These are phyloP conservation scores for Penicillium malachiteum DNA, from an alignment of 495 filamentous ascomycete genomes.

Conservation along the genomic window DNA sequence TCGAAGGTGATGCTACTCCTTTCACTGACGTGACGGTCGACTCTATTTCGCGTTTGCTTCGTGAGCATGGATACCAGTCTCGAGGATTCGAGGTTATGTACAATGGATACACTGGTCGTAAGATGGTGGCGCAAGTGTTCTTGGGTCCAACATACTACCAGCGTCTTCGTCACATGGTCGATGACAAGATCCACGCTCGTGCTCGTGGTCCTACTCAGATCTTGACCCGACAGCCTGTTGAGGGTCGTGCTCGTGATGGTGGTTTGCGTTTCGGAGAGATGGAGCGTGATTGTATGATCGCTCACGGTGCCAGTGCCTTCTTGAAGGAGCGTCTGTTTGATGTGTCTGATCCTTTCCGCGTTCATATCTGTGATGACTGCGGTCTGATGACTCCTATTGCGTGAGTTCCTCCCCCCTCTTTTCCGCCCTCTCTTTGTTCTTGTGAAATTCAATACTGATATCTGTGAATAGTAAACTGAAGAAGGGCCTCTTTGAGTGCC, in stretches of 20 bases:
- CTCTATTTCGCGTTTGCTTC: slow-evolving; percentile 84
- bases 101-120: slow-evolving; percentile 93
- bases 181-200: slow-evolving; percentile 99
- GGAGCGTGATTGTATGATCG: slow-evolving; percentile 99
- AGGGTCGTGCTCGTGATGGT: slow-evolving; percentile 96
- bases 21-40: slow-evolving; percentile 98
- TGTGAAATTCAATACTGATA: slow-evolving; percentile 15
- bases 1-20: slow-evolving; percentile 95
- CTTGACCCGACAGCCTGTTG: slow-evolving; percentile 95
- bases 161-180: slow-evolving; percentile 97
- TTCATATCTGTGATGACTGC: slow-evolving; percentile 98
- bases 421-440: neutral
- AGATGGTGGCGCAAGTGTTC: slow-evolving; percentile 92
- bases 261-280: slow-evolving; percentile 99
- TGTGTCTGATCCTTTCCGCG: slow-evolving; percentile 95
- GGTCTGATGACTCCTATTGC: slow-evolving; percentile 98
- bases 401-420: slow-evolving; percentile 59
- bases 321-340: slow-evolving; percentile 97
- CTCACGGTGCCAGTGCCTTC: slow-evolving; percentile 94
- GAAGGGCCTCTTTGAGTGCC: slow-evolving; percentile 92
- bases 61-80: slow-evolving; percentile 89
- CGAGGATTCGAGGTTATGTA: slow-evolving; percentile 99
- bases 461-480: slow-evolving; percentile 72
- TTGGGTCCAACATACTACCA: slow-evolving; percentile 99
- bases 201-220: slow-evolving; percentile 96